These are phyloP conservation scores for Metschnikowia rubicola DNA, from an alignment of 805 yeast genomes.

Conservation along the genomic window DNA sequence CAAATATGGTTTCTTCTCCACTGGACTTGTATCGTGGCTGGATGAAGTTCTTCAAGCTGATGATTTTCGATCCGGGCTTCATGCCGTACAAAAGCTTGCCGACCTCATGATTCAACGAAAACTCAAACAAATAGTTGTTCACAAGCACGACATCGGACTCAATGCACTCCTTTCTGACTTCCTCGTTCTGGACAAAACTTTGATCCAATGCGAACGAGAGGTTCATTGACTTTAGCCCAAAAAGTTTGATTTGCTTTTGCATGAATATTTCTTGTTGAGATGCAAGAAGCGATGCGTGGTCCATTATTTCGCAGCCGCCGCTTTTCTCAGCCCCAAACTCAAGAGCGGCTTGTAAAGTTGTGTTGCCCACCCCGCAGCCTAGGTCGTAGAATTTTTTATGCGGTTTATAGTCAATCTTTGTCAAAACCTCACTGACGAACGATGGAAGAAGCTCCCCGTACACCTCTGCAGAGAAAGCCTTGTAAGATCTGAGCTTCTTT, in stretches of 20 bases:
- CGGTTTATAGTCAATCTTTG: conserved; percentile 55
- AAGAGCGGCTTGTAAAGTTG: conserved; percentile 82
- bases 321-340: conserved; percentile 74
- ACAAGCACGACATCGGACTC: conserved; percentile 70
- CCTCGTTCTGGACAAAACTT: conserved; percentile 66
- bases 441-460: conserved; percentile 87
- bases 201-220: conserved; percentile 58
- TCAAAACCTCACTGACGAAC: conserved; percentile 60
- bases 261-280: conserved; percentile 58
- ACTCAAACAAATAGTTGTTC: conserved; percentile 82
- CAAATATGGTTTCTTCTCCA: conserved; percentile 54
- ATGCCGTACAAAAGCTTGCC: conserved; percentile 60
- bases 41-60: conserved; percentile 75
- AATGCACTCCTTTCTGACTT: conserved; percentile 52
- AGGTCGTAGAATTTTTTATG: conserved; percentile 71
- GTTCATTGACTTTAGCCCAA: conserved; percentile 61
- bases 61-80: conserved; percentile 71
- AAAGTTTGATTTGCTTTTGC: conserved; percentile 50
- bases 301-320: conserved; percentile 90
- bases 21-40: conserved; percentile 69
- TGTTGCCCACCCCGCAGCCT: conserved; percentile 94
- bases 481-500: conserved; percentile 59
- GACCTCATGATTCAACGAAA: conserved; percentile 65
- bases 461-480: conserved; percentile 85
- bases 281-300: conserved; percentile 70